Evolutionary conservation across 192 early-diverging fungal species (phyloP).

Genomic region (Mortierella hygrophila): DNA sequence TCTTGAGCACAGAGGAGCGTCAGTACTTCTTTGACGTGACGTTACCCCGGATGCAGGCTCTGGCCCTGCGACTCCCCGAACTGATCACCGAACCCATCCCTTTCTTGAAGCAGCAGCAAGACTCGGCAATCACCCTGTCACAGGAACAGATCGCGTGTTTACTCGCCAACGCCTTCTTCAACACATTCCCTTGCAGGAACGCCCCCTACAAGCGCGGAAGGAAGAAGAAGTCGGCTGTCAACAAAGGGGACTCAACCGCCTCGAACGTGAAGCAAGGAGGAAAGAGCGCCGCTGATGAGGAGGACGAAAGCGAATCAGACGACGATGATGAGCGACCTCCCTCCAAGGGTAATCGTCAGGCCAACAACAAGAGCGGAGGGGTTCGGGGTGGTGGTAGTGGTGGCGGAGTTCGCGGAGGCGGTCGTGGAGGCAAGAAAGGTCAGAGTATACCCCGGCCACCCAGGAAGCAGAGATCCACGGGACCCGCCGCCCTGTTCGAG

Average conservation of each 20-base stretch:
- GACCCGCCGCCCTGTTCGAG: conserved; percentile 42
- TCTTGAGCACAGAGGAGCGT: conserved; percentile 34
- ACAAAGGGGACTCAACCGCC: not conserved
- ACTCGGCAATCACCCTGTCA: conserved; percentile 44
- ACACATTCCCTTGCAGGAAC: conserved; percentile 44
- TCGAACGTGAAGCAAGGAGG: not conserved
- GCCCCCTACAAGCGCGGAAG: conserved; percentile 32
- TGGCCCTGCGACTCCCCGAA: conserved; percentile 38
- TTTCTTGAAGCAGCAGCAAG: conserved; percentile 41
- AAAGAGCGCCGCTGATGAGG: conserved; percentile 16
- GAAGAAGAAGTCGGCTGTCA: conserved; percentile 10
- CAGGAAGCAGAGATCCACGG: conserved; percentile 23
- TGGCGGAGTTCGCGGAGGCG: conserved; percentile 18
- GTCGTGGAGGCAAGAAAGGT: conserved; percentile 22
- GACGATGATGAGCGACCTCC: conserved; percentile 3
- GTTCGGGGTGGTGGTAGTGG: conserved; percentile 1
- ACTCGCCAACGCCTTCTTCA: conserved; percentile 51
- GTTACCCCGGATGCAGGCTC: conserved; percentile 40
- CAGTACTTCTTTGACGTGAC: conserved; percentile 44
- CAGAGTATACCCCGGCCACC: conserved; percentile 9
- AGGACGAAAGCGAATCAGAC: conserved; percentile 13
- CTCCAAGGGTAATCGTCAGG: conserved; percentile 6
- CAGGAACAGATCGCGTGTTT: conserved; percentile 56
- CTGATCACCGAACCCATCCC: conserved; percentile 40
- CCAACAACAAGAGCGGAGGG: conserved; percentile 2